Base-by-base conservation (phyloP, 805 yeast species). In the Maudiozyma barnettii region DNA sequence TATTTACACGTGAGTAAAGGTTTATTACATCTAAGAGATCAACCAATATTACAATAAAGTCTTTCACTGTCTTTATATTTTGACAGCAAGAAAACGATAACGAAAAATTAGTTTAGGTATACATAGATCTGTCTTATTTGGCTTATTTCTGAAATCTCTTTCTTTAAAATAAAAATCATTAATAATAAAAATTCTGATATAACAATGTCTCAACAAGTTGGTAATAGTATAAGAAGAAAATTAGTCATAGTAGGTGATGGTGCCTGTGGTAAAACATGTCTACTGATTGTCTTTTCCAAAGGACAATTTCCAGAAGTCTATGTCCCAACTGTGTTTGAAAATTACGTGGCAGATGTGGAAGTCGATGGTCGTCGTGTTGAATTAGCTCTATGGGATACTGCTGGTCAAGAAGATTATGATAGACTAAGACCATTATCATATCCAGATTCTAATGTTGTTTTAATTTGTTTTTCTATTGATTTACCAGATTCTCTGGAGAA, bases 381-480 rank as follows among this genome's bases (percentile, higher is more conserved):
- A 67, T 74, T 88, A 67, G 95, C 95, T 12, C 74, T 88, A 55
- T 88, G 96, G 96, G 96, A 88, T 86, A 89, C 96, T 54, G 96
- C 97, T 47, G 97, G 97, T 55, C 97, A 89, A 78, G 96, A 89
- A 74, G 96, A 89, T 73, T 89, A 89, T 66, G 96, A 88, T 67
- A 83, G 96, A 69, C 74, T 87, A 60, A 82, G 95, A 70, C 95
- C 95, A 33, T 74, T 87, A 54, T 82, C 90, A 14, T 88, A 88
- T 68, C 95, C 95, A 53, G 95, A 88, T 67, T 83, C 95, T 42
- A 85, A 87, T 66, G 96, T 88, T 54, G 84, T 88, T 52, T 76
- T 88, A 62, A 86, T 88, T 61, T 88, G 96, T 75, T 88, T 86
- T 72, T 80, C 95, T 14, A 78, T 88, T 54, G 95, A 87, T 65